These are phyloP conservation scores for Diaporthe batatas DNA, from an alignment of 2,329 filamentous ascomycete species.

Conservation along the genomic window DNA sequence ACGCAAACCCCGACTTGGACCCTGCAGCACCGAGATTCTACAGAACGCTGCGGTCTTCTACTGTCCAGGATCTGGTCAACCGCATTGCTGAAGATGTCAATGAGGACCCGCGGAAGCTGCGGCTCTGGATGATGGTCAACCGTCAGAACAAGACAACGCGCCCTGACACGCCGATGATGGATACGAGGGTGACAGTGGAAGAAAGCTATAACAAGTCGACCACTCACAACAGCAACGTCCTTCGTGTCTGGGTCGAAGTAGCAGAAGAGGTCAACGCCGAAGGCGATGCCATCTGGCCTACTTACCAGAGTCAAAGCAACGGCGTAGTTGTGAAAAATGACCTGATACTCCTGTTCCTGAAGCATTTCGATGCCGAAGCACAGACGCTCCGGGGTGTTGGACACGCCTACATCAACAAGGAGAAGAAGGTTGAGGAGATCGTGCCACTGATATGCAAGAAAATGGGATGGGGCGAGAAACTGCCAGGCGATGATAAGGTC, in stretches of 20 bases:
- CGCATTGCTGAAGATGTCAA: conserved; percentile 78
- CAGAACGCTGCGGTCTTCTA: conserved; percentile 80
- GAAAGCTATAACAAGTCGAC: conserved; percentile 70
- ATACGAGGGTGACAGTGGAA: conserved; percentile 81
- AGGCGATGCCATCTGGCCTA: conserved; percentile 80
- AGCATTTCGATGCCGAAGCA: conserved; percentile 85
- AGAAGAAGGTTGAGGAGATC: conserved; percentile 89
- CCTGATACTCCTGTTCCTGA: conserved; percentile 87
- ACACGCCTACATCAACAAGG: conserved; percentile 88
- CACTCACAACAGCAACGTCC: conserved; percentile 75
- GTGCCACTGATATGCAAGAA: conserved; percentile 81
- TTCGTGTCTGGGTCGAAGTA: conserved; percentile 90
- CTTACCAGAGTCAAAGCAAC: conserved; percentile 69
- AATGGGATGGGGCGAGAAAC: conserved; percentile 88
- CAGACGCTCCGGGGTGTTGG: conserved; percentile 83
- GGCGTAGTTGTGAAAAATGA: conserved; percentile 71
- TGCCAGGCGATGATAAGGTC: conserved; percentile 71
- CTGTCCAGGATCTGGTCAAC: conserved; percentile 79
- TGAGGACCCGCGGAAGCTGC: conserved; percentile 76
- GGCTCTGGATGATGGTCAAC: conserved; percentile 98
- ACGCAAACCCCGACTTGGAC: conserved; percentile 68
- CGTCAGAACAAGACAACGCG: conserved; percentile 96
- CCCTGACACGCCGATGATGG: conserved; percentile 88
- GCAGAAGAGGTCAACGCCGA: conserved; percentile 75
- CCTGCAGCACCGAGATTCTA: conserved; percentile 79